A percentile compares a stretch with the other conserved stretches of the same genome.
Conservation (phyloP, 2,329 filamentous ascomycete genomes). For the Verticillium klebahnii region DNA sequence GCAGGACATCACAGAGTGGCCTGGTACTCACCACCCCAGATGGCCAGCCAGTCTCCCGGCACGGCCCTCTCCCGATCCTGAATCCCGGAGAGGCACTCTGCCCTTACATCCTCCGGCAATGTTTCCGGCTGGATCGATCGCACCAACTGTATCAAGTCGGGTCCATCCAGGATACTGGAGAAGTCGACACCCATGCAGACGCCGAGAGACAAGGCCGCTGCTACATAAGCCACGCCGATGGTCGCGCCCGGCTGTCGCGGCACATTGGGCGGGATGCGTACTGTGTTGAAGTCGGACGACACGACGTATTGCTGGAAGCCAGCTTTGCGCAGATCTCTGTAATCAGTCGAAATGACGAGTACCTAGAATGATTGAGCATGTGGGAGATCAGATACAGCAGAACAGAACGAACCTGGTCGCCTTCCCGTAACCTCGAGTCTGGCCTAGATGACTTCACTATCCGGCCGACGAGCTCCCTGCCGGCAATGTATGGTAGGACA, state of each 20-base stretch:
- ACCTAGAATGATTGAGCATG: slow-evolving; percentile 25
- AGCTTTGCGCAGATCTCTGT: slow-evolving; percentile 66
- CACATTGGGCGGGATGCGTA: slow-evolving; percentile 51
- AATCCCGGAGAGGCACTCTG: slow-evolving; percentile 59
- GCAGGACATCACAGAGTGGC: background rate
- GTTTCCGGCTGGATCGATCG: slow-evolving; percentile 35
- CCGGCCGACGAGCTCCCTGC: slow-evolving; percentile 63
- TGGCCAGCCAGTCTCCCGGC: slow-evolving; percentile 63
- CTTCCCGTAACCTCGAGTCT: slow-evolving; percentile 38
- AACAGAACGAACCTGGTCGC: slow-evolving; percentile 34
- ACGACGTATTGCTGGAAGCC: slow-evolving; percentile 68
- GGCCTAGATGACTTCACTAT: slow-evolving; percentile 41
- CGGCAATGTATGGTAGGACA: slow-evolving; percentile 62
- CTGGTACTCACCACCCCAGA: slow-evolving; percentile 60
- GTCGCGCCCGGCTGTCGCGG: slow-evolving; percentile 54
- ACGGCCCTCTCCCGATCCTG: slow-evolving; percentile 45
- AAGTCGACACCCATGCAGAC: slow-evolving; percentile 69
- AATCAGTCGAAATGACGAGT: slow-evolving; percentile 69
- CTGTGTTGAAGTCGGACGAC: slow-evolving; percentile 60
- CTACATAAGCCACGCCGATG: slow-evolving; percentile 67
- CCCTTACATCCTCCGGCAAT: slow-evolving; percentile 56
- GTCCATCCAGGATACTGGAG: slow-evolving; percentile 42
- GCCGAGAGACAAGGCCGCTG: slow-evolving; percentile 61
- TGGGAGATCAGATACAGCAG: no score
- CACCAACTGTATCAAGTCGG: slow-evolving; percentile 53